A percentile compares a stretch with the other conserved stretches of the same genome.
phyloP scores from a whole-genome alignment of 192 early-diverging fungal genomes.

The Coemansia sp. region DNA sequence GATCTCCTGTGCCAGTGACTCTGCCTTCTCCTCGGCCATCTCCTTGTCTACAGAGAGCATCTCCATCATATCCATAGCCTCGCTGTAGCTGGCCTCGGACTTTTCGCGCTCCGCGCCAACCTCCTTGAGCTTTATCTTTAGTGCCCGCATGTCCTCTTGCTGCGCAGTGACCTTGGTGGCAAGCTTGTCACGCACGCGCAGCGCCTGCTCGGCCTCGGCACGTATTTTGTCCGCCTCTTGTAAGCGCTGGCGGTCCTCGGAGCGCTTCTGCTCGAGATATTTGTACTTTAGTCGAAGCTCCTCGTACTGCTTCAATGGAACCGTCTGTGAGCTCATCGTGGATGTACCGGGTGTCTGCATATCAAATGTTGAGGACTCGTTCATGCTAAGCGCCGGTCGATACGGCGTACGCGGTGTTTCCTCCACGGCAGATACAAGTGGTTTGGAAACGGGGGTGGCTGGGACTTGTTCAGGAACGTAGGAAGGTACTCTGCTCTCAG shows the following conservation, averaged over 20 bases:
- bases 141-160: constrained; percentile 71
- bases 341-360: constrained; percentile 2
- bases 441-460: not conserved
- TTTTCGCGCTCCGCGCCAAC: constrained; percentile 61
- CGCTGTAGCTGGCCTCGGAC: constrained; percentile 67
- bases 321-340: constrained; percentile 29
- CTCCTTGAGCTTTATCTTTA: constrained; percentile 61
- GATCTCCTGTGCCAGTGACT: constrained; percentile 72
- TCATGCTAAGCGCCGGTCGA: constrained; percentile 43
- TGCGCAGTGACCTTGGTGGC: constrained; percentile 66
- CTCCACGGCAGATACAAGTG: constrained; percentile 8
- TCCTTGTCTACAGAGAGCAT: constrained; percentile 88
- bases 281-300: constrained; percentile 76
- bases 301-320: constrained; percentile 72
- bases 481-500: not conserved
- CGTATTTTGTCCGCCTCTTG: constrained; percentile 71
- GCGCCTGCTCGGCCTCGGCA: constrained; percentile 70
- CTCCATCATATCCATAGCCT: constrained; percentile 78
- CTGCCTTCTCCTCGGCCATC: constrained; percentile 85
- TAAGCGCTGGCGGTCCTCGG: constrained; percentile 74
- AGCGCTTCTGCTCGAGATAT: constrained; percentile 77
- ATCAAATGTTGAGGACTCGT: constrained; percentile 33
- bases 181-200: constrained; percentile 66
- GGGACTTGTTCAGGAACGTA: not conserved
- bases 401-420: constrained; percentile 31